A percentile compares a stretch with the other conserved stretches of the same genome.
phyloP scores from a whole-genome alignment of 1,284 basidiomycete species.

The Moesziomyces antarcticus region DNA sequence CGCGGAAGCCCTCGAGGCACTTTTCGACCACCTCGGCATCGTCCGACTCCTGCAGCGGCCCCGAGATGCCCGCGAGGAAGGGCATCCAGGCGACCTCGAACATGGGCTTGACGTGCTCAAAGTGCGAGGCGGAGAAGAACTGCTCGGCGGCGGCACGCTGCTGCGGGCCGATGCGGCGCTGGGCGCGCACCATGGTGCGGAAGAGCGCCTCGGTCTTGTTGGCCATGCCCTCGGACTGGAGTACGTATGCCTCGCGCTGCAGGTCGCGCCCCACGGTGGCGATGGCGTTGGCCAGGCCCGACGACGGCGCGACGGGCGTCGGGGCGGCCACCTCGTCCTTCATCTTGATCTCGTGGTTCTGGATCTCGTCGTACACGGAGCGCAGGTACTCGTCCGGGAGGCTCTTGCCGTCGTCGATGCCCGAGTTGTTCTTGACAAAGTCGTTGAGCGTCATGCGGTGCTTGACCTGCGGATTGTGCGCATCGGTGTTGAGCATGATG shows the following conservation, averaged over 20 bases:
- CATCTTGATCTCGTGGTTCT: slow-evolving; percentile 68
- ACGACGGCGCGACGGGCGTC: slow-evolving; percentile 29
- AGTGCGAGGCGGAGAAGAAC: slow-evolving; percentile 66
- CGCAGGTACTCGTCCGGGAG: slow-evolving; percentile 63
- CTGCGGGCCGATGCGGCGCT: slow-evolving; percentile 60
- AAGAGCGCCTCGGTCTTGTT: slow-evolving; percentile 67
- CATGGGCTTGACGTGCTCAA: slow-evolving; percentile 68
- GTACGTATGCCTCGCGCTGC: slow-evolving; percentile 65
- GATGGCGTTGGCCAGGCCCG: slow-evolving; percentile 61
- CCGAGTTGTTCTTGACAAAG: slow-evolving; percentile 67
- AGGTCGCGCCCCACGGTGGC: slow-evolving; percentile 65
- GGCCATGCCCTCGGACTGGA: slow-evolving; percentile 67
- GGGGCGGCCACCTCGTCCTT: slow-evolving; percentile 61
- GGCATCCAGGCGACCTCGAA: slow-evolving; percentile 68
- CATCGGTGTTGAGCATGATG: slow-evolving; percentile 68
- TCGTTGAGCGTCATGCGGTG: slow-evolving; percentile 66
- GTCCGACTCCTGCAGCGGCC: slow-evolving; percentile 65
- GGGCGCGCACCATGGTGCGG: slow-evolving; percentile 67
- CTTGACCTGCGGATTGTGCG: slow-evolving; percentile 67
- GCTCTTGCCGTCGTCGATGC: slow-evolving; percentile 65
- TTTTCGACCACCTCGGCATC: slow-evolving; percentile 61
- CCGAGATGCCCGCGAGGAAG: slow-evolving; percentile 65
- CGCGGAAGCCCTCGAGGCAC: slow-evolving; percentile 64
- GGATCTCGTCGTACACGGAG: slow-evolving; percentile 65
- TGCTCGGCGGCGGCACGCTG: slow-evolving; percentile 65